Conservation (phyloP, 73 alveolate genomes). For the Symbiodinium natans region DNA sequence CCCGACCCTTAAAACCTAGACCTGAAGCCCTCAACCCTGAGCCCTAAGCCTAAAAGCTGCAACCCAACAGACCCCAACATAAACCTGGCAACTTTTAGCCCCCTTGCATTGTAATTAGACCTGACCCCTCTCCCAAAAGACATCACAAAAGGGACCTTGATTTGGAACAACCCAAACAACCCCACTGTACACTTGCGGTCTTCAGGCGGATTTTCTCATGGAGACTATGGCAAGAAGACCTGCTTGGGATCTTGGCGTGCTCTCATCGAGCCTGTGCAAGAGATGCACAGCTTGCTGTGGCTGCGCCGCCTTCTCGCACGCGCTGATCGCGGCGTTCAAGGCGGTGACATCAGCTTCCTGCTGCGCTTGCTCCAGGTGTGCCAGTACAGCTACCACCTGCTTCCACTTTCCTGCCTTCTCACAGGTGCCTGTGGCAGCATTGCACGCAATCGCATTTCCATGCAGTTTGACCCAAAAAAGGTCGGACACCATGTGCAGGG, state of each 20-base stretch:
- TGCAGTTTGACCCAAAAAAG: not conserved
- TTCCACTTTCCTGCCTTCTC: not conserved
- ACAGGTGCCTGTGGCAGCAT: not conserved
- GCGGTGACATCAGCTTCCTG: not conserved
- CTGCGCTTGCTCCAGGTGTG: not conserved
- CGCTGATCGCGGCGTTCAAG: not conserved
- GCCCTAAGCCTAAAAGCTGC: not conserved
- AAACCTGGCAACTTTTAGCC: too few relatives aligned
- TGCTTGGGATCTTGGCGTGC: too few relatives aligned
- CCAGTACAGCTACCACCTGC: not conserved
- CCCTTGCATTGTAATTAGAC: too few relatives aligned
- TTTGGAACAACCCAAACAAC: too few relatives aligned
- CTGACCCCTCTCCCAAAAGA: too few relatives aligned
- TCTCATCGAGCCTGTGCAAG: too few relatives aligned
- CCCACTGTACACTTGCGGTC: too few relatives aligned
- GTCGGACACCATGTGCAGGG: not conserved
- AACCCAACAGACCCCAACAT: not conserved
- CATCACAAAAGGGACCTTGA: too few relatives aligned
- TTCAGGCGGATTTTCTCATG: too few relatives aligned
- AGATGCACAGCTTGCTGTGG: not conserved
- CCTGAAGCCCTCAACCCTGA: not conserved
- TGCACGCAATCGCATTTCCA: not conserved
- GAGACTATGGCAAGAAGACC: too few relatives aligned
- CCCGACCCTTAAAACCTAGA: not conserved
- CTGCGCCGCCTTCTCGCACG: not conserved